Percentiles rank a stretch among this genome's conserved stretches.
These are phyloP conservation scores for Elsinoe fawcettii DNA, from an alignment of 2,329 filamentous ascomycete species.

Conservation along the genomic window DNA sequence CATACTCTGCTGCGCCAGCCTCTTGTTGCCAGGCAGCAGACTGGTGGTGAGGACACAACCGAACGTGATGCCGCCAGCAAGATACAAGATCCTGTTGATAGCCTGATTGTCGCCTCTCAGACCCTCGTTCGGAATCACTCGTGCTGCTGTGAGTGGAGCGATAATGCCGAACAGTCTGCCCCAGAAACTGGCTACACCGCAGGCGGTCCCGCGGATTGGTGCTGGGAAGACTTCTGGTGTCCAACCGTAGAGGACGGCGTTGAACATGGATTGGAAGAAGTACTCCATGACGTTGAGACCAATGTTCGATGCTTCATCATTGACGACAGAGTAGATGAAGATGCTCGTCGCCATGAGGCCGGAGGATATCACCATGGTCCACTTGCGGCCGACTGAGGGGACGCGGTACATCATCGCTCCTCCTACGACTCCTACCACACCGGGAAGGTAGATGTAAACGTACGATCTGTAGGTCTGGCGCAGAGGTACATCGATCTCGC, in stretches of 20 bases:
- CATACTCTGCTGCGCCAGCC: constrained; percentile 31
- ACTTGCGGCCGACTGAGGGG: constrained; percentile 38
- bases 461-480: constrained; percentile 46
- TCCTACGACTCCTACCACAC: constrained; percentile 44
- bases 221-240: constrained; percentile 47
- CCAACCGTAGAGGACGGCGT: constrained; percentile 46
- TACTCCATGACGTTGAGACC: constrained; percentile 47
- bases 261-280: constrained; percentile 47
- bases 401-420: constrained; percentile 44
- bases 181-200: constrained; percentile 52
- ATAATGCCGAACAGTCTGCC: constrained; percentile 52
- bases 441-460: constrained; percentile 48
- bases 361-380: constrained; percentile 38
- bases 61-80: constrained; percentile 49
- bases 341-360: constrained; percentile 39
- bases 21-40: constrained; percentile 37
- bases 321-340: constrained; percentile 40
- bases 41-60: constrained; percentile 47
- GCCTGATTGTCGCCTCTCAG: constrained; percentile 24
- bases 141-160: constrained; percentile 48
- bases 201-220: constrained; percentile 45
- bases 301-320: constrained; percentile 40
- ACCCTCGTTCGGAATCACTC: constrained; percentile 25
- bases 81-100: constrained; percentile 46
- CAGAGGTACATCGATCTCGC: constrained; percentile 37